Conservation (phyloP, 371 early-diverging fungal genomes). For the Mortierella sp. region DNA sequence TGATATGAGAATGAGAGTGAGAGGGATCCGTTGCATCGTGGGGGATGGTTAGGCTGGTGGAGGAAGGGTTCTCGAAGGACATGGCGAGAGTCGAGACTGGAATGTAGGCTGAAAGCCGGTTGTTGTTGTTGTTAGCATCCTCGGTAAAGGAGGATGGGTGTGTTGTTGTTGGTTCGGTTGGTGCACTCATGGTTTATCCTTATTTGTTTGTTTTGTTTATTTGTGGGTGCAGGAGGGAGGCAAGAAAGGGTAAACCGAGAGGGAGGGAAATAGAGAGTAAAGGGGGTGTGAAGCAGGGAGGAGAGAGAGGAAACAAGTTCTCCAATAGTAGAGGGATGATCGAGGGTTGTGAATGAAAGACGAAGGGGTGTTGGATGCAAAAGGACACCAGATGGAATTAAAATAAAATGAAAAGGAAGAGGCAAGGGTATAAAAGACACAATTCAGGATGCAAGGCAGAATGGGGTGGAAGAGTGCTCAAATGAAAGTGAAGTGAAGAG, state of each 20-base stretch:
- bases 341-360: background rate
- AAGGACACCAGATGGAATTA: background rate
- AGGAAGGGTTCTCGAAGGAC: slow-evolving; percentile 45
- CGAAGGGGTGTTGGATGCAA: background rate
- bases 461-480: too few species aligned
- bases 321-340: background rate
- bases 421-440: background rate
- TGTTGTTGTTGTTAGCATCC: background rate
- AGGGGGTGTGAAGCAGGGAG: background rate
- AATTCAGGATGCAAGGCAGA: background rate
- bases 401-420: background rate
- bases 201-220: too few species aligned
- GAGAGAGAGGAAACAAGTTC: background rate
- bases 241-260: background rate
- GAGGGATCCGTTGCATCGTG: background rate
- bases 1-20: slow-evolving; percentile 7
- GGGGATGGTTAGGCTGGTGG: slow-evolving; percentile 34
- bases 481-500: background rate
- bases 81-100: slow-evolving; percentile 38
- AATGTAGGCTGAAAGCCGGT: slow-evolving; percentile 2
- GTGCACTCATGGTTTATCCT: slow-evolving; percentile 16
- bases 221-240: background rate
- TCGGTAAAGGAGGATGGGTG: background rate
- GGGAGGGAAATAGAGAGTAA: background rate
- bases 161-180: slow-evolving; percentile 16